These are phyloP conservation scores for Holtermannia corniformis DNA, from an alignment of 768 basidiomycete species.

Conservation along the genomic window DNA sequence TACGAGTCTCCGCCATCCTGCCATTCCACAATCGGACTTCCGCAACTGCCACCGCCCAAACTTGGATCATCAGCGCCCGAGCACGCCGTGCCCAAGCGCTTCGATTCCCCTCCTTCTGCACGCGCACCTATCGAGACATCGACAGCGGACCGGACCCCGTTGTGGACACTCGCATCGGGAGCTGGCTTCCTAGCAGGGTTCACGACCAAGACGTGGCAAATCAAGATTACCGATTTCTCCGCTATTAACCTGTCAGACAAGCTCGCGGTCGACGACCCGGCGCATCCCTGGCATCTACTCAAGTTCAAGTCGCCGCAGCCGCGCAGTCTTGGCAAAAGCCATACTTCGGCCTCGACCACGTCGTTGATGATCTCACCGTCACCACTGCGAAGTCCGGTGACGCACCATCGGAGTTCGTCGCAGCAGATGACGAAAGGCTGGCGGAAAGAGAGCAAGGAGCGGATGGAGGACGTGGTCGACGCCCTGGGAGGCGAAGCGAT, in stretches of 20 bases:
- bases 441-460: not conserved
- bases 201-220: conserved; percentile 24
- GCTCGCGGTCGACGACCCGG: not conserved
- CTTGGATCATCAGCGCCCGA: not conserved
- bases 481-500: not conserved
- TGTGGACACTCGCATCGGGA: conserved; percentile 32
- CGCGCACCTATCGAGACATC: not conserved
- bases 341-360: not conserved
- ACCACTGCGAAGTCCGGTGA: not conserved
- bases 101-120: not conserved
- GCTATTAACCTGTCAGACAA: conserved; percentile 18
- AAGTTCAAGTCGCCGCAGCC: not conserved
- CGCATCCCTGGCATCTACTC: not conserved
- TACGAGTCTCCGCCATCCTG: conserved; percentile 37
- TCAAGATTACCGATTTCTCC: conserved; percentile 29
- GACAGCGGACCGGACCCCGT: conserved; percentile 17
- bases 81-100: not conserved
- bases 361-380: not conserved
- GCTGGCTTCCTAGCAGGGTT: conserved; percentile 25
- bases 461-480: not conserved
- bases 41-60: not conserved
- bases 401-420: not conserved
- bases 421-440: not conserved
- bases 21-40: too few species aligned
- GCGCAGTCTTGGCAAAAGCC: not conserved